These are phyloP conservation scores for Alternaria metachromatica DNA, from an alignment of 2,329 filamentous ascomycete species.

Conservation along the genomic window DNA sequence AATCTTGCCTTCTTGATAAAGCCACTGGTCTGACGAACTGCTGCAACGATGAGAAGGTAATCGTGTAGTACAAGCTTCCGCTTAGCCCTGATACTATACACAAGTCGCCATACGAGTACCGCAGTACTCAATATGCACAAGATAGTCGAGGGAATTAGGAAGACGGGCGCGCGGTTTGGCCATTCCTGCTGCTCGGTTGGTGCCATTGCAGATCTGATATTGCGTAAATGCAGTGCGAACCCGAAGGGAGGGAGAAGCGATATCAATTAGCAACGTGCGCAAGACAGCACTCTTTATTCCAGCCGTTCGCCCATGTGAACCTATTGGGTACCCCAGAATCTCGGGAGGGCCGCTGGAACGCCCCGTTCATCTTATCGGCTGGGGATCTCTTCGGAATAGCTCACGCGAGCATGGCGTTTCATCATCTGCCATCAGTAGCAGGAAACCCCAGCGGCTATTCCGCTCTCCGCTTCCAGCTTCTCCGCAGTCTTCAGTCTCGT, in stretches of 20 bases:
- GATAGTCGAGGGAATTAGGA: slow-evolving; percentile 21
- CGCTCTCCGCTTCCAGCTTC: neutral
- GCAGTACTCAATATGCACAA: slow-evolving; percentile 24
- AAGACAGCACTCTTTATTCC: neutral
- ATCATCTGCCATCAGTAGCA: neutral
- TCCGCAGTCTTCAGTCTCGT: neutral
- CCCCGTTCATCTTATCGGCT: neutral
- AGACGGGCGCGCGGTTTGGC: slow-evolving; percentile 21
- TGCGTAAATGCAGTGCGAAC: neutral
- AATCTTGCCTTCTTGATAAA: neutral
- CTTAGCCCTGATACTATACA: slow-evolving; percentile 23
- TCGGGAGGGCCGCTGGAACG: neutral
- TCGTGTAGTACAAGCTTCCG: slow-evolving; percentile 33
- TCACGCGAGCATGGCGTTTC: neutral
- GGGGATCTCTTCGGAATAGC: neutral
- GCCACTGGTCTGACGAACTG: slow-evolving; percentile 13
- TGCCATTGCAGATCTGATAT: neutral
- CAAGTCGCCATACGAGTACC: slow-evolving; percentile 29
- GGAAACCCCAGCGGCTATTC: neutral
- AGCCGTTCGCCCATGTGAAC: neutral
- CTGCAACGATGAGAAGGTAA: slow-evolving; percentile 28
- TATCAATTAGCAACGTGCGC: neutral
- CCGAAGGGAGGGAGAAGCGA: neutral
- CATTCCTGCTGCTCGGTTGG: slow-evolving; percentile 12
- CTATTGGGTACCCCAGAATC: neutral